Percentiles rank a stretch among this genome's conserved stretches.
Evolutionary conservation across 2,329 filamentous ascomycete species (phyloP).

Genomic region (Tolypocladium pustulatum): DNA sequence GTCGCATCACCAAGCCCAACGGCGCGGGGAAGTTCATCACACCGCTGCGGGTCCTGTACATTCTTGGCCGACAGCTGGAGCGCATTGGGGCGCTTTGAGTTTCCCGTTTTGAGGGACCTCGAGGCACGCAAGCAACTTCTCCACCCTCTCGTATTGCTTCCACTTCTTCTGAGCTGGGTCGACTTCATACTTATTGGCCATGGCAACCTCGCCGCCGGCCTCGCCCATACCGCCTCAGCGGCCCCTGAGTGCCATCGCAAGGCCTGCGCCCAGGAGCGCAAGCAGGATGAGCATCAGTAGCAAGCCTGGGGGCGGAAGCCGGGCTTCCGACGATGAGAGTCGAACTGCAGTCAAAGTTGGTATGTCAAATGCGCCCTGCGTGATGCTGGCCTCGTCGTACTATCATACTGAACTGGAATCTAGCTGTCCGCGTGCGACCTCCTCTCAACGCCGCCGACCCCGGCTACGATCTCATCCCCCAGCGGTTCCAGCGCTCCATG

Average conservation of each 20-base stretch:
- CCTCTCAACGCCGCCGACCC: constrained; percentile 76
- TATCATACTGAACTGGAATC: not conserved
- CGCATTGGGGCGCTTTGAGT: not conserved
- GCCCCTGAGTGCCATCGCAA: constrained; percentile 73
- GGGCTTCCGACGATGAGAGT: constrained; percentile 79
- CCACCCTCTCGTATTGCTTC: not conserved
- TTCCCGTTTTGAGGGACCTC: not conserved
- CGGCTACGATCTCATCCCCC: constrained; percentile 88
- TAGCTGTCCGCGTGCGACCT: constrained; percentile 88
- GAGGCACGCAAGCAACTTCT: not conserved
- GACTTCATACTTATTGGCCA: constrained; percentile 22
- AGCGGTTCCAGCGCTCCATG: constrained; percentile 87
- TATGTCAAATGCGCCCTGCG: constrained; percentile 33
- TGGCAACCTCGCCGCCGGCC: constrained; percentile 60
- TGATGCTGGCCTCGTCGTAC: not conserved
- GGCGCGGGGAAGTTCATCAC: not conserved
- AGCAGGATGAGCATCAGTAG: constrained; percentile 80
- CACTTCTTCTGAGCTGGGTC: not conserved
- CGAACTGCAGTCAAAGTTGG: constrained; percentile 94
- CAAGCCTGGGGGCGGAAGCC: constrained; percentile 65
- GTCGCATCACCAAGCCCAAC: not conserved
- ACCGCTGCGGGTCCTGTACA: not conserved
- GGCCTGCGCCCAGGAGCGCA: constrained; percentile 60
- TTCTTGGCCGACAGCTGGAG: not conserved
- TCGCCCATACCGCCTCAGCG: constrained; percentile 55